phyloP scores from a whole-genome alignment of 2,329 filamentous ascomycete species.

The Trichophyton schoenleinii region DNA sequence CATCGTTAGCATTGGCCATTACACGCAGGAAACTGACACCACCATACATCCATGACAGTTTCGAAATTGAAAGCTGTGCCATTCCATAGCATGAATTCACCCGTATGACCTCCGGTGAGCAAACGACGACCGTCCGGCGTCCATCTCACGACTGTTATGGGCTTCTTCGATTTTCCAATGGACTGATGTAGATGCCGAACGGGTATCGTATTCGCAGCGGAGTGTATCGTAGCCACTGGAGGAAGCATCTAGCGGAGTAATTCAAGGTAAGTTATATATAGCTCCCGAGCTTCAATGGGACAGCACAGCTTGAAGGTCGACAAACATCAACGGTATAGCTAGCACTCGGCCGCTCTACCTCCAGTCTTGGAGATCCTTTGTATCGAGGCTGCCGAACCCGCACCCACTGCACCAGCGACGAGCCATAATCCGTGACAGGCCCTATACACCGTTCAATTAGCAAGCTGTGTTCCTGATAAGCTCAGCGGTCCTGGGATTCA shows the following conservation, averaged over 20 bases:
- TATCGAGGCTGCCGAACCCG: conserved; percentile 66
- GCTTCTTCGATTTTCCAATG: conserved; percentile 94
- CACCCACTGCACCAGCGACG: conserved; percentile 85
- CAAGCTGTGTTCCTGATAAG: background rate
- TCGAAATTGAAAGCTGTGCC: conserved; percentile 99
- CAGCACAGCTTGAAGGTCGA: conserved; percentile 9
- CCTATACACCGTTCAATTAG: conserved; percentile 39
- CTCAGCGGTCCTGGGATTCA: background rate
- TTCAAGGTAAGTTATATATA: conserved; percentile 9
- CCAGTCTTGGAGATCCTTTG: conserved; percentile 56
- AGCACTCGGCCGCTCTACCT: conserved; percentile 69
- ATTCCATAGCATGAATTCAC: conserved; percentile 98
- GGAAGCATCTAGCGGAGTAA: conserved; percentile 58
- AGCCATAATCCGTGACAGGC: conserved; percentile 84
- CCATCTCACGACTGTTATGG: conserved; percentile 94
- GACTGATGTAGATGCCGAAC: conserved; percentile 97
- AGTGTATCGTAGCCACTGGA: conserved; percentile 60
- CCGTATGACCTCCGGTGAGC: conserved; percentile 86
- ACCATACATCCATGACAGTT: conserved; percentile 74
- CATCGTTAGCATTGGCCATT: background rate
- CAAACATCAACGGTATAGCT: conserved; percentile 84
- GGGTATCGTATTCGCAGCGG: conserved; percentile 74
- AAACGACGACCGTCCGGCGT: conserved; percentile 88
- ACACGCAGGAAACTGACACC: background rate
- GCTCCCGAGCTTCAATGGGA: conserved; percentile 1